Conservation (phyloP, 2,329 filamentous ascomycete genomes). For the Epichloe gansuensis region DNA sequence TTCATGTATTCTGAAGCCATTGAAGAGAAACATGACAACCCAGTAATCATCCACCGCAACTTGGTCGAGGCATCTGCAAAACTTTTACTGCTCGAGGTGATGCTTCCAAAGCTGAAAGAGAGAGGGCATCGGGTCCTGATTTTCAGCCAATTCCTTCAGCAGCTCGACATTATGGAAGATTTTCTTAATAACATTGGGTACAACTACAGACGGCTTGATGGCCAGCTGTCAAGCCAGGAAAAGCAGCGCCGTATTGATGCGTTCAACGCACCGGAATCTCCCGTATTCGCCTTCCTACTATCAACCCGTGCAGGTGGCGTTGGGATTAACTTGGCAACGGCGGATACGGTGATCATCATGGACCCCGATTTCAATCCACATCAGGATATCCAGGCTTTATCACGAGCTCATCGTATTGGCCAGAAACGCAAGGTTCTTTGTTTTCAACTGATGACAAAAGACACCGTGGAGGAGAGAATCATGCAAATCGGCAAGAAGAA, state of each 20-base stretch:
- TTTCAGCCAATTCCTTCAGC: conserved; percentile 88
- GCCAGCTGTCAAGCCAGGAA: conserved; percentile 65
- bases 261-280: conserved; percentile 76
- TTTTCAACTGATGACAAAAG: conserved; percentile 85
- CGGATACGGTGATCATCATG: conserved; percentile 95
- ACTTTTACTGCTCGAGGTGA: conserved; percentile 67
- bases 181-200: conserved; percentile 69
- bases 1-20: conserved; percentile 88
- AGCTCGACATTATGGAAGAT: conserved; percentile 84
- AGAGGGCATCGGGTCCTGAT: conserved; percentile 84
- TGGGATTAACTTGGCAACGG: conserved; percentile 92
- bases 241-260: conserved; percentile 93
- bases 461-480: conserved; percentile 87
- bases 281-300: conserved; percentile 78
- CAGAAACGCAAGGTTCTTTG: conserved; percentile 94
- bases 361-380: conserved; percentile 97
- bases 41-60: conserved; percentile 58
- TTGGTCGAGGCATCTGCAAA: conserved; percentile 88
- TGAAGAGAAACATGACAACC: conserved; percentile 62
- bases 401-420: conserved; percentile 88
- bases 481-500: conserved; percentile 93
- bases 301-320: conserved; percentile 93
- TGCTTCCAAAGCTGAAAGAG: conserved; percentile 77
- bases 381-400: conserved; percentile 91
- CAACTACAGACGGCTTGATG: conserved; percentile 71